phyloP scores from a whole-genome alignment of 2,329 filamentous ascomycete genomes.

The Stagonosporopsis chrysanthemi region DNA sequence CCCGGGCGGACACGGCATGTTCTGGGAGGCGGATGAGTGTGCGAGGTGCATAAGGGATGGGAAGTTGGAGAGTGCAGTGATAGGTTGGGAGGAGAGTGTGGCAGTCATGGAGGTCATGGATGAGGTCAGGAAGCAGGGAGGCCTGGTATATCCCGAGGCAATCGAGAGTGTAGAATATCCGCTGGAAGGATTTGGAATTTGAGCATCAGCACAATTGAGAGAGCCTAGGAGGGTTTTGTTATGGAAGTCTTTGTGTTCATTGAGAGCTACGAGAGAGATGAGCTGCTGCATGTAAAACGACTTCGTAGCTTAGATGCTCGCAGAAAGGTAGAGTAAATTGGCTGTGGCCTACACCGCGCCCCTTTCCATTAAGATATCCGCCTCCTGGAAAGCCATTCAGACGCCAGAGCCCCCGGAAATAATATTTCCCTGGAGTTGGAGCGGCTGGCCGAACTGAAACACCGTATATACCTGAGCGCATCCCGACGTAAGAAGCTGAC shows the following conservation, averaged over 20 bases:
- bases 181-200: slow-evolving; percentile 31
- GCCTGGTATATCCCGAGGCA: slow-evolving; percentile 67
- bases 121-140: slow-evolving; percentile 68
- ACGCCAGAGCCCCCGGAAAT: neutral
- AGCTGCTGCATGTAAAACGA: neutral
- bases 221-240: neutral
- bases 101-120: slow-evolving; percentile 84
- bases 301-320: neutral
- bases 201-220: slow-evolving; percentile 12
- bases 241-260: neutral
- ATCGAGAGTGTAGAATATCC: slow-evolving; percentile 61
- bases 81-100: slow-evolving; percentile 75
- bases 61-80: slow-evolving; percentile 67
- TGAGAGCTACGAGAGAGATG: neutral
- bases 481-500: neutral
- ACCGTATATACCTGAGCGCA: too few species aligned
- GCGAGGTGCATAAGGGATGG: slow-evolving; percentile 78
- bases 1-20: slow-evolving; percentile 77
- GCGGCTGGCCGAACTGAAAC: too few species aligned
- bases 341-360: too few species aligned
- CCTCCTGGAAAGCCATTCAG: neutral
- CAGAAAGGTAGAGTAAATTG: neutral
- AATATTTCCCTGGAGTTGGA: neutral
- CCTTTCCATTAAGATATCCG: neutral
- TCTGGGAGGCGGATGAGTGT: slow-evolving; percentile 83